Percentiles rank a stretch among this genome's conserved stretches.
Evolutionary conservation across 2,329 filamentous ascomycete genomes (phyloP).

Genomic region (Aspergillus pseudonomiae): DNA sequence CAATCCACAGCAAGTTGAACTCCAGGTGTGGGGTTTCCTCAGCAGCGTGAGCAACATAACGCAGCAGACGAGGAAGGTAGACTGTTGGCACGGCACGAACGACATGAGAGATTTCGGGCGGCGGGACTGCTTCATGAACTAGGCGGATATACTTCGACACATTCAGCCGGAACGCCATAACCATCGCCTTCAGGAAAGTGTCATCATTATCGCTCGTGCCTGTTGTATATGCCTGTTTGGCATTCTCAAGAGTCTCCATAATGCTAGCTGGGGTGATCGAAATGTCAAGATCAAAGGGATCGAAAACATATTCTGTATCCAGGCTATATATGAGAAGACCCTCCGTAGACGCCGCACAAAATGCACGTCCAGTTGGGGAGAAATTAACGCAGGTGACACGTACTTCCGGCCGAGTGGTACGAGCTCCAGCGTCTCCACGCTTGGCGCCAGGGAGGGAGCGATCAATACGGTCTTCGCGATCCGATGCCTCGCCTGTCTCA

Average conservation of each 20-base stretch:
- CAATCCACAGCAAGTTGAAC: constrained; percentile 92
- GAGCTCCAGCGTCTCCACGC: constrained; percentile 79
- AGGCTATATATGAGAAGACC: constrained; percentile 91
- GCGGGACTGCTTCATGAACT: constrained; percentile 82
- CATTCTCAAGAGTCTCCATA: constrained; percentile 66
- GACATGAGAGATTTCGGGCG: constrained; percentile 73
- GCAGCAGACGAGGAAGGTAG: constrained; percentile 81
- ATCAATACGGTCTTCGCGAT: constrained; percentile 83
- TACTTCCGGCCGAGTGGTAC: constrained; percentile 78
- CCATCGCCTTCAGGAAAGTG: constrained; percentile 80
- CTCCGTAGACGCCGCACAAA: constrained; percentile 94
- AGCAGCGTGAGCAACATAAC: constrained; percentile 83
- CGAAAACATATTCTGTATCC: constrained; percentile 81
- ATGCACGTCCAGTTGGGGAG: constrained; percentile 82
- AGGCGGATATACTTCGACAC: constrained; percentile 78
- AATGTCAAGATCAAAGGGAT: constrained; percentile 94
- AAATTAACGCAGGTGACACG: constrained; percentile 84
- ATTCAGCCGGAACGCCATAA: constrained; percentile 97
- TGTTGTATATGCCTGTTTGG: constrained; percentile 35
- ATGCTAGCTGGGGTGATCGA: constrained; percentile 88
- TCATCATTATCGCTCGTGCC: constrained; percentile 69
- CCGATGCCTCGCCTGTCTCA: constrained; percentile 82
- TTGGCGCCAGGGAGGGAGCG: constrained; percentile 80
- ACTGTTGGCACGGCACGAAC: constrained; percentile 79
- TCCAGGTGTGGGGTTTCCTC: constrained; percentile 93